Conservation (phyloP, 148 eudicot genomes). For the Amaranthus palmeri region DNA sequence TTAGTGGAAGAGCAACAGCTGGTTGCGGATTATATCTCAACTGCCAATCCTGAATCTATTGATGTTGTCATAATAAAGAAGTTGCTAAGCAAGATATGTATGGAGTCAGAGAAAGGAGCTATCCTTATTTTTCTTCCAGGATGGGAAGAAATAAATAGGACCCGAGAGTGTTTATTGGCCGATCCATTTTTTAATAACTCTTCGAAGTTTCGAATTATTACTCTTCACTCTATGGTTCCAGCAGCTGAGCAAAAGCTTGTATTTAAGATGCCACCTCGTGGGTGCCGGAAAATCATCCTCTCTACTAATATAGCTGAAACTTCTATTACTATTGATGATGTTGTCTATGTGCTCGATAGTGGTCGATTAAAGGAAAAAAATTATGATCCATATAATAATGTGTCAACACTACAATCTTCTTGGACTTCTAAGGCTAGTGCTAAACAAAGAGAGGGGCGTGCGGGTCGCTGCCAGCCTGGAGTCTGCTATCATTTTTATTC, state of each 20-base stretch:
- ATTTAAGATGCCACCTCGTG: conserved; percentile 57
- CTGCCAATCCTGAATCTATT: conserved; percentile 52
- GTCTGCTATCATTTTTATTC: conserved; percentile 90
- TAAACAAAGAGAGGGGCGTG: conserved; percentile 98
- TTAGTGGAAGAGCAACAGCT: conserved; percentile 46
- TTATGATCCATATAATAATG: conserved; percentile 87
- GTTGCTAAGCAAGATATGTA: conserved; percentile 70
- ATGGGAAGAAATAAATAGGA: conserved; percentile 86
- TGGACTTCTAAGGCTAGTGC: conserved; percentile 96
- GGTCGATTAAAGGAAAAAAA: conserved; percentile 95
- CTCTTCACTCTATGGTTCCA: conserved; percentile 93
- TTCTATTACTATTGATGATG: conserved; percentile 87
- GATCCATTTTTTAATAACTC: conserved; percentile 51
- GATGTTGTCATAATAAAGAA: conserved; percentile 67
- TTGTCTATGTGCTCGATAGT: conserved; percentile 86
- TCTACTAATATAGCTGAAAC: conserved; percentile 97
- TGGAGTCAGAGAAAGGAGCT: conserved; percentile 71
- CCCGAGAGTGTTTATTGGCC: conserved; percentile 40
- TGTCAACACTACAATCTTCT: conserved; percentile 82
- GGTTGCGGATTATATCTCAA: conserved; percentile 58
- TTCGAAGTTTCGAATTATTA: conserved; percentile 54
- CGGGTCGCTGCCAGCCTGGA: conserved; percentile 97
- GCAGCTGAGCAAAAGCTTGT: conserved; percentile 78
- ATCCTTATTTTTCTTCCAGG: conserved; percentile 92
- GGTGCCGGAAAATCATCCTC: conserved; percentile 89